Evolutionary conservation across 495 filamentous ascomycete species (phyloP).

Genomic region (Sordaria brevicollis): DNA sequence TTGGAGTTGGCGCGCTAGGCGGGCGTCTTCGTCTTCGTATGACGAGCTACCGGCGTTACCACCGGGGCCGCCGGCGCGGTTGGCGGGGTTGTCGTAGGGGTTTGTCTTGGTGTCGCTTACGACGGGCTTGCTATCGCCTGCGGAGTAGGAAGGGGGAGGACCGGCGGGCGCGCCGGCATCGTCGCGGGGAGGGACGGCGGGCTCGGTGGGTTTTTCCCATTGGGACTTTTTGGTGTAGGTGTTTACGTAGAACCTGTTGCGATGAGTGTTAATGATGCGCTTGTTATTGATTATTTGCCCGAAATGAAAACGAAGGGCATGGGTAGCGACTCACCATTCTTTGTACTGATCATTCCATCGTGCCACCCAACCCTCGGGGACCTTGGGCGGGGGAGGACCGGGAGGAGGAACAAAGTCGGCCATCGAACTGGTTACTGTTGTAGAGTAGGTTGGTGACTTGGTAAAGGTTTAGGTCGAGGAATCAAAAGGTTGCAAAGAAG

Average conservation of each 20-base stretch:
- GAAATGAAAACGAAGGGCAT: not conserved
- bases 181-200: slow-evolving; percentile 38
- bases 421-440: slow-evolving; percentile 24
- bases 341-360: slow-evolving; percentile 66
- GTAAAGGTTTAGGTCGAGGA: not conserved
- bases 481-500: not conserved
- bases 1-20: slow-evolving; percentile 66
- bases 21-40: slow-evolving; percentile 55
- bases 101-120: slow-evolving; percentile 46
- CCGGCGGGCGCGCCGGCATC: slow-evolving; percentile 33
- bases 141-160: slow-evolving; percentile 56
- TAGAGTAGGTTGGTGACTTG: not conserved
- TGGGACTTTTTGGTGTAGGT: slow-evolving; percentile 74
- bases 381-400: slow-evolving; percentile 76
- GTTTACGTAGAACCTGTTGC: slow-evolving; percentile 75
- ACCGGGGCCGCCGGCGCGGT: slow-evolving; percentile 19
- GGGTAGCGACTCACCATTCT: slow-evolving; percentile 52
- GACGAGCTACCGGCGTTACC: slow-evolving; percentile 1
- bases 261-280: not conserved
- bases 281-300: not conserved
- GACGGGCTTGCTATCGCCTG: slow-evolving; percentile 24
- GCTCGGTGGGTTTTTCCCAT: slow-evolving; percentile 68
- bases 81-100: slow-evolving; percentile 52
- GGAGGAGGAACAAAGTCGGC: slow-evolving; percentile 56
- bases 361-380: slow-evolving; percentile 82